Evolutionary conservation across 805 yeast genomes (phyloP).

Genomic region (Dipodascopsis uninucleata): DNA sequence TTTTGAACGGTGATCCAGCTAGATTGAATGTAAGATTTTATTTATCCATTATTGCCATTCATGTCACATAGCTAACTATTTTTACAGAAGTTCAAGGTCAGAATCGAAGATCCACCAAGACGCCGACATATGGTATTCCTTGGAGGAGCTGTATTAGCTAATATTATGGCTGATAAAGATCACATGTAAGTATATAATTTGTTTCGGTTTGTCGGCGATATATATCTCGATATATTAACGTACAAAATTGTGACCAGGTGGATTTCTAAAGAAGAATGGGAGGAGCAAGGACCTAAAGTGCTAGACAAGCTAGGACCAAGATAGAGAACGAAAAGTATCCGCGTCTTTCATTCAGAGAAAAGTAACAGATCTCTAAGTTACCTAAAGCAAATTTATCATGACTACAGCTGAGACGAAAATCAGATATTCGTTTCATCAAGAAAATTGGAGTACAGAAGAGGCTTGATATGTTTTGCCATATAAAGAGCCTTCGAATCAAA

Average conservation of each 20-base stretch:
- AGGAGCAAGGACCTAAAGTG: slow-evolving; percentile 87
- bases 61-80: slow-evolving; percentile 36
- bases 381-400: neutral
- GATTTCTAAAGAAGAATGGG: slow-evolving; percentile 96
- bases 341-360: neutral
- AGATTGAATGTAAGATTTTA: slow-evolving; percentile 46
- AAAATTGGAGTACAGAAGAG: neutral
- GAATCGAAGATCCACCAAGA: slow-evolving; percentile 98
- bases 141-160: slow-evolving; percentile 97
- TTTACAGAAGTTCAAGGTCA: slow-evolving; percentile 72
- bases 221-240: neutral
- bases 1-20: slow-evolving; percentile 79
- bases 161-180: slow-evolving; percentile 96
- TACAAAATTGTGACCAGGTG: slow-evolving; percentile 42
- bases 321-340: too few species aligned
- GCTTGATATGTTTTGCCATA: neutral
- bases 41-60: neutral
- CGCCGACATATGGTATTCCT: slow-evolving; percentile 98
- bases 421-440: too few species aligned
- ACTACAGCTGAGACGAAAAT: too few species aligned
- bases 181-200: slow-evolving; percentile 67
- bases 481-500: too few species aligned
- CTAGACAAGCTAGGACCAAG: slow-evolving; percentile 90
- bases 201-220: neutral
- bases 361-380: neutral